Evolutionary conservation across 768 basidiomycete species (phyloP).

Genomic region (Tulasnella sp.): DNA sequence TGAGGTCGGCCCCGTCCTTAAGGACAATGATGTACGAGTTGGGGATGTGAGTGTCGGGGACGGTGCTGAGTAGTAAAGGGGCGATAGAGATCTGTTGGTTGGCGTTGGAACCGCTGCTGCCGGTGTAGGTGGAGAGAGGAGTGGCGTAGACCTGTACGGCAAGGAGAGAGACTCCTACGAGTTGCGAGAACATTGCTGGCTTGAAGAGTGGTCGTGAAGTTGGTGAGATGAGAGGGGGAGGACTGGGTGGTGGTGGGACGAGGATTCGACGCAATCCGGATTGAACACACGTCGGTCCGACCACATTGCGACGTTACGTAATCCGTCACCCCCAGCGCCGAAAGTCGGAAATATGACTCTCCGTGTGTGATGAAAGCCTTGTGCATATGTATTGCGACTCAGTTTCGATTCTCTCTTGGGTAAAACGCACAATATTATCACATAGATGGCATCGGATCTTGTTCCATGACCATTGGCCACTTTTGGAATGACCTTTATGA

Average conservation of each 20-base stretch:
- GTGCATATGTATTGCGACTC: too few relatives aligned
- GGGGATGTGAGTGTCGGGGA: slow-evolving; percentile 35
- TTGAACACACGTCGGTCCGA: too few relatives aligned
- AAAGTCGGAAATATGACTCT: too few relatives aligned
- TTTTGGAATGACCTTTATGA: too few relatives aligned
- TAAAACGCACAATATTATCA: too few relatives aligned
- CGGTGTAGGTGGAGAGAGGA: slow-evolving; percentile 12
- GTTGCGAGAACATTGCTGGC: background rate
- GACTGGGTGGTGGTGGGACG: background rate
- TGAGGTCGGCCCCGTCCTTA: slow-evolving; percentile 57
- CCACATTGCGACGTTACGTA: too few relatives aligned
- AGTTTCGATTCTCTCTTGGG: too few relatives aligned
- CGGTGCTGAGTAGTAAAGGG: background rate
- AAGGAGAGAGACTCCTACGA: slow-evolving; percentile 10
- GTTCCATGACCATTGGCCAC: too few relatives aligned
- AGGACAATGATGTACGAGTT: slow-evolving; percentile 94
- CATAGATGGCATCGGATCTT: too few relatives aligned
- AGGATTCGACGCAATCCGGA: too few relatives aligned
- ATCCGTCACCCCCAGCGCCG: too few relatives aligned
- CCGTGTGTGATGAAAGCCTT: too few relatives aligned
- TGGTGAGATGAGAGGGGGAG: slow-evolving; percentile 1
- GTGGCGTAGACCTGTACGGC: background rate
- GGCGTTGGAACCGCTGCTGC: background rate
- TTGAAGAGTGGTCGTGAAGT: background rate
- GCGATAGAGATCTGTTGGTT: slow-evolving; percentile 4